Base-by-base conservation (phyloP, 805 yeast species). In the Zygosaccharomyces pseudorouxii region DNA sequence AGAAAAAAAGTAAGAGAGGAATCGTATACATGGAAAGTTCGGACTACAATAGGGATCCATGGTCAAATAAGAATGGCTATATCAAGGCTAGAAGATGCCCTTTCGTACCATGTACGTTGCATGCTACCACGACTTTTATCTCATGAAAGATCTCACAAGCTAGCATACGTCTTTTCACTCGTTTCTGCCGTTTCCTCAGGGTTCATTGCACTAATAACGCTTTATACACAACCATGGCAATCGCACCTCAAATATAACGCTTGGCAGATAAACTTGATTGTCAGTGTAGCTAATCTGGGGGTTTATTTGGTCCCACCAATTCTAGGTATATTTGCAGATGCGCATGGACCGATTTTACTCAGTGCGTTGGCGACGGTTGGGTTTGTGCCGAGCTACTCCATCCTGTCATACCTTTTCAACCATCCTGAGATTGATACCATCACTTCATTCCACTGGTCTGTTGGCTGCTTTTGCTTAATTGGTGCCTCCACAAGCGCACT, bases 221-320 rank as follows among this genome's bases (percentile, higher is more conserved):
- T 92, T 36, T 90, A 84, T 66, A 79, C 96, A 5, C 77, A 84
- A 16, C 78, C 82, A 12, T 79, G 93, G 63, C 81, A 80, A 49
- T 62, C 69, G 10, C 63, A 70, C n/a, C 69, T 85, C 42, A 76
- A 79, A 2, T 82, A 85, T 58, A 67, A 82, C 1, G 88, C 88
- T 55, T 71, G 86, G 46, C 75, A 81, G 57, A 73, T 80, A 63
- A 93, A 92, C 67, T 66, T 81, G 48, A 80, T 92, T 10, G 85
- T 95, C 4, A 82, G 89, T 25, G 72, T 78, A 20, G 81, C 87
- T 33, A 83, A 86, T 25, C 64, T 86, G 50, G 97, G 97, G 2
- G 80, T 87, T 80, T 93, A 92, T 63, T 64, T 89, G 45, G 82
- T 92, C 8, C 79, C 92, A 5, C 97, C 98, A 0, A 60, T 84